Percentiles rank a stretch among this genome's conserved stretches.
Conservation (phyloP, 495 filamentous ascomycete genomes). For the Mycothermus thermophilus region DNA sequence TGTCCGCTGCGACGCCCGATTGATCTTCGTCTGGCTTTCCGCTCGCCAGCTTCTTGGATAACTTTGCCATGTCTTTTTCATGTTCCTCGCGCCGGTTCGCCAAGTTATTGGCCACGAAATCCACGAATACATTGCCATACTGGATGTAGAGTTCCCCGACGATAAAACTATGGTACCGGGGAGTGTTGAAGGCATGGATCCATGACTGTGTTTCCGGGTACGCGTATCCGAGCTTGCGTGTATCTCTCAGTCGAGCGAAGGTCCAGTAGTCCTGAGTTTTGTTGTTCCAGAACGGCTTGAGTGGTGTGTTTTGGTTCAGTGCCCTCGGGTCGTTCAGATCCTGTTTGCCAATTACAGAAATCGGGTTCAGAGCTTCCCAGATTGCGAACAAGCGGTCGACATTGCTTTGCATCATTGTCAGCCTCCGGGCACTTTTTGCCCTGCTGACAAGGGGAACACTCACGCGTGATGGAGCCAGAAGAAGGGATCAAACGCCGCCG, state of each 20-base stretch:
- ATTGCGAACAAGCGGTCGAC: slow-evolving; percentile 56
- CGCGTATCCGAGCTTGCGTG: slow-evolving; percentile 39
- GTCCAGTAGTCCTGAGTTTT: slow-evolving; percentile 32
- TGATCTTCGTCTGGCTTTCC: too few relatives aligned
- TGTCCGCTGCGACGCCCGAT: too few relatives aligned
- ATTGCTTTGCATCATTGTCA: slow-evolving; percentile 5
- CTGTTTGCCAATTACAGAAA: too few relatives aligned
- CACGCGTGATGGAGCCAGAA: slow-evolving; percentile 56
- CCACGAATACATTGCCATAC: slow-evolving; percentile 16
- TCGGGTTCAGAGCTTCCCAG: slow-evolving; percentile 56
- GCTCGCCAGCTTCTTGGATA: neutral
- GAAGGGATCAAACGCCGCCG: slow-evolving; percentile 56
- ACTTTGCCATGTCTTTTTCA: neutral
- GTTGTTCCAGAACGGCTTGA: slow-evolving; percentile 34
- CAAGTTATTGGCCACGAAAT: slow-evolving; percentile 12
- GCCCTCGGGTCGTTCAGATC: slow-evolving; percentile 23
- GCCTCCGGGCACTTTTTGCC: neutral
- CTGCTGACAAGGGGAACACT: neutral
- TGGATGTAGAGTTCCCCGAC: slow-evolving; percentile 7
- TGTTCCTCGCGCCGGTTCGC: slow-evolving; percentile 5
- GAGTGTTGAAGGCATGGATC: too few relatives aligned
- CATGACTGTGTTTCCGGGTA: slow-evolving; percentile 41
- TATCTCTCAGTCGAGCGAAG: slow-evolving; percentile 25
- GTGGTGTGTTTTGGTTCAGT: slow-evolving; percentile 23
- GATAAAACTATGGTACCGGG: slow-evolving; percentile 12